Base-by-base conservation (phyloP, 1,284 basidiomycete genomes). In the Tilletia setariae region DNA sequence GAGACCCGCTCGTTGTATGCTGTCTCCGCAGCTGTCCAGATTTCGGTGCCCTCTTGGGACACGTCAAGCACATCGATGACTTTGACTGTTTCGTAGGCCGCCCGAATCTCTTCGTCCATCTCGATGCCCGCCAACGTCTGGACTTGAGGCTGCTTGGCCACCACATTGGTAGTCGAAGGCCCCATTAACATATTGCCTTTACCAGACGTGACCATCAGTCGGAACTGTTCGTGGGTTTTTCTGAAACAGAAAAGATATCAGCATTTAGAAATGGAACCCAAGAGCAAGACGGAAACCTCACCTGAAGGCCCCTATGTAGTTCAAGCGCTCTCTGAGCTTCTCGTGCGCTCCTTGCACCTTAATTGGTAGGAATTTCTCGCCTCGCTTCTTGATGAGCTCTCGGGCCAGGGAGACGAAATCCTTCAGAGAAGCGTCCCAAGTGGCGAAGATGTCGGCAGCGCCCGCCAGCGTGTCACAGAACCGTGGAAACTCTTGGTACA, bases 1-100 rank as follows among this genome's bases (percentile, higher is more conserved):
- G 95, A 91, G 7, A 98, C 94, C 16, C 94, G 90, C 83, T 98
- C 95, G 78, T 98, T 98, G 85, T 99, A 98, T 21, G 93, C 92
- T 69, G 91, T 92, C 84, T 98, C 96, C 2, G 94, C 95, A 0
- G 93, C 89, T 21, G 94, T 90, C 94, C 95, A 98, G 68, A 98
- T 96, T 82, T 97, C 93, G n/a, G 92, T 93, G 1, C 96, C 95
- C 86, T 96, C 93, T 91, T 79, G 62, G 66, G 59, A 66, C 67
- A 76, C 93, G 83, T 99, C 96, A 66, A 99, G 86, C 1, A 98
- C 93, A 80, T 98, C 94, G 72, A 97, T 93, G 74, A 91, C 89
- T 86, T 97, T 98, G 79, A 98, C 89, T 40, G 91, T 90, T 80
- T 98, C 95, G 83, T 96, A 98, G 2, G 83, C 80, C 76, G 93